Percentiles rank a stretch among this genome's conserved stretches.
These are phyloP conservation scores for Phaseolus coccineus DNA, from an alignment of 331 rosid species.

Conservation along the genomic window DNA sequence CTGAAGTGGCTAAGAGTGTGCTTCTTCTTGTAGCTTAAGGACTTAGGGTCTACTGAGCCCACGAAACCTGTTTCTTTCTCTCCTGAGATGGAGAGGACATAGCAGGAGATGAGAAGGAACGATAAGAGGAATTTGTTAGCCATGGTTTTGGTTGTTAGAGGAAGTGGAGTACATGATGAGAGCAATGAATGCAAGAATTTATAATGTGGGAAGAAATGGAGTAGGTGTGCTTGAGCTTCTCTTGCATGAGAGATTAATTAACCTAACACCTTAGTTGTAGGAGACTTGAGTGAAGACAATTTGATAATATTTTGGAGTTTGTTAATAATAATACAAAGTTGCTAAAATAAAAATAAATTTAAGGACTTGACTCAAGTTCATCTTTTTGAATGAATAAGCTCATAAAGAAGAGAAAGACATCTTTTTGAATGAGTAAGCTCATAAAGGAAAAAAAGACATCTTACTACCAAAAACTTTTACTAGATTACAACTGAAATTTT, in stretches of 20 bases:
- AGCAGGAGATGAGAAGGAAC: not conserved
- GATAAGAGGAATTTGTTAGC: not conserved
- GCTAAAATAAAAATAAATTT: too few relatives aligned
- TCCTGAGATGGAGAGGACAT: not conserved
- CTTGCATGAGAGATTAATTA: not conserved
- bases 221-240: not conserved
- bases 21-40: not conserved
- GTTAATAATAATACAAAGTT: not conserved
- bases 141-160: not conserved
- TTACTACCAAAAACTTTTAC: too few relatives aligned
- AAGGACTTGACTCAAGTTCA: too few relatives aligned
- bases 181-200: not conserved
- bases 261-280: not conserved
- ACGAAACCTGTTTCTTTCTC: not conserved
- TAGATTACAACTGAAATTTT: too few relatives aligned
- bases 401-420: not conserved
- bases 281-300: not conserved
- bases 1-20: constrained; percentile 5
- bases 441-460: too few relatives aligned
- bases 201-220: not conserved
- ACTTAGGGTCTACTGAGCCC: not conserved
- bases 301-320: not conserved
- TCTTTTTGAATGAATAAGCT: not conserved
- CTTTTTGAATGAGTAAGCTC: too few relatives aligned
- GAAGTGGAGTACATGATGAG: not conserved